Evolutionary conservation across 169 alveolate genomes (phyloP).

Genomic region (Cryptosporidium sp.): DNA sequence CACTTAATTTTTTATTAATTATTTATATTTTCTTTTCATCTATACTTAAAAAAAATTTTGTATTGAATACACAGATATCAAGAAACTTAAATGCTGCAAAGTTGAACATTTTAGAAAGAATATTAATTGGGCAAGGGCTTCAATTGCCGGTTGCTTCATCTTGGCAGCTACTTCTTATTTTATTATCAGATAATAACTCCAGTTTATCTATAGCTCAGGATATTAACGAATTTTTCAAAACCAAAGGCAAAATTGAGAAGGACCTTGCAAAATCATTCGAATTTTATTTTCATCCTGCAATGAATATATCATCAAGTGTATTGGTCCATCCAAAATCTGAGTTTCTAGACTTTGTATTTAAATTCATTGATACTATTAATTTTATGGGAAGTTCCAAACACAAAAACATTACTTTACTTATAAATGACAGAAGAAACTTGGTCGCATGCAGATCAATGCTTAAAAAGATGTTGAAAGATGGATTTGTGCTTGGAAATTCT

Average conservation of each 20-base stretch:
- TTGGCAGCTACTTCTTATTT: slow-evolving; percentile 38
- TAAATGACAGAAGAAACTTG: slow-evolving; percentile 5
- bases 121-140: slow-evolving; percentile 1
- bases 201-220: slow-evolving; percentile 22
- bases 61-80: background rate
- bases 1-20: background rate
- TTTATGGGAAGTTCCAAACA: no score
- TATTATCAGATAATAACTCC: background rate
- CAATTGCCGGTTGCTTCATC: slow-evolving; percentile 8
- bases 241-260: background rate
- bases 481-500: background rate
- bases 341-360: slow-evolving; percentile 10
- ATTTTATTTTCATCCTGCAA: slow-evolving; percentile 40
- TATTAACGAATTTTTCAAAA: slow-evolving; percentile 13
- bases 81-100: background rate
- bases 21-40: background rate
- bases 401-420: background rate
- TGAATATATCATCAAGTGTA: slow-evolving; percentile 11
- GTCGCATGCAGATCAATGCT: slow-evolving; percentile 8
- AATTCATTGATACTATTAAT: background rate
- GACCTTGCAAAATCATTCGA: background rate
- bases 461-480: background rate
- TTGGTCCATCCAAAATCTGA: slow-evolving; percentile 13
- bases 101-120: slow-evolving; percentile 8
- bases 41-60: background rate